Evolutionary conservation across 768 basidiomycete species (phyloP).

Genomic region (Suillus variegatus): DNA sequence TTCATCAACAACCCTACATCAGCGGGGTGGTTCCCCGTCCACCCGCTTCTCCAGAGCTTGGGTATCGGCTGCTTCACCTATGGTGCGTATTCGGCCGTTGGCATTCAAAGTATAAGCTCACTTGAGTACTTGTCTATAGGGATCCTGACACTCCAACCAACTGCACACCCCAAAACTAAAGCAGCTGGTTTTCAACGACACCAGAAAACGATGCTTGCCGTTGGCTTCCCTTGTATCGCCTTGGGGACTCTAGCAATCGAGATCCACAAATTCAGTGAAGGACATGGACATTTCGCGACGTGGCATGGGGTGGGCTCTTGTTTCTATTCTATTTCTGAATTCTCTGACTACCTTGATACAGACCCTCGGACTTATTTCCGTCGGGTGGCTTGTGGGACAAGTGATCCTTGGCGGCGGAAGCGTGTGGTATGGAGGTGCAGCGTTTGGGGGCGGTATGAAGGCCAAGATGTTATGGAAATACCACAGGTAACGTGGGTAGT

Average conservation of each 20-base stretch:
- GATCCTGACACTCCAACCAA: constrained; percentile 75
- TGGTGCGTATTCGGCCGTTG: constrained; percentile 41
- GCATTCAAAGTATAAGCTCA: not conserved
- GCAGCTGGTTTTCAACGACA: constrained; percentile 69
- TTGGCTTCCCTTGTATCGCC: constrained; percentile 58
- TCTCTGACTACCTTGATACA: constrained; percentile 24
- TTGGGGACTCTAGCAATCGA: constrained; percentile 64
- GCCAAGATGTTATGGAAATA: constrained; percentile 85
- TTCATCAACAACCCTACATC: constrained; percentile 45
- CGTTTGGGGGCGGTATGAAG: constrained; percentile 69
- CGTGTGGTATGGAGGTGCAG: constrained; percentile 71
- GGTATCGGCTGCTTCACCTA: constrained; percentile 59
- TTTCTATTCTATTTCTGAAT: not conserved
- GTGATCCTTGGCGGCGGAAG: constrained; percentile 67
- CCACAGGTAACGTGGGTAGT: constrained; percentile 54
- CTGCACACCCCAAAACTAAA: constrained; percentile 64
- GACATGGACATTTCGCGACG: constrained; percentile 59
- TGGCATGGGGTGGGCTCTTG: constrained; percentile 67
- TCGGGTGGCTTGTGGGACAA: constrained; percentile 65
- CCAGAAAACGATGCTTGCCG: constrained; percentile 56
- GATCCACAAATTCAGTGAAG: constrained; percentile 57
- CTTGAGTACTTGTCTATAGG: constrained; percentile 38
- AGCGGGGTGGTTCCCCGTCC: constrained; percentile 65
- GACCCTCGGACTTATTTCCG: constrained; percentile 65
- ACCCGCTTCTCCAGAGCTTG: constrained; percentile 63